phyloP scores from a whole-genome alignment of 208 protist species.

The Crithidia bombi region DNA sequence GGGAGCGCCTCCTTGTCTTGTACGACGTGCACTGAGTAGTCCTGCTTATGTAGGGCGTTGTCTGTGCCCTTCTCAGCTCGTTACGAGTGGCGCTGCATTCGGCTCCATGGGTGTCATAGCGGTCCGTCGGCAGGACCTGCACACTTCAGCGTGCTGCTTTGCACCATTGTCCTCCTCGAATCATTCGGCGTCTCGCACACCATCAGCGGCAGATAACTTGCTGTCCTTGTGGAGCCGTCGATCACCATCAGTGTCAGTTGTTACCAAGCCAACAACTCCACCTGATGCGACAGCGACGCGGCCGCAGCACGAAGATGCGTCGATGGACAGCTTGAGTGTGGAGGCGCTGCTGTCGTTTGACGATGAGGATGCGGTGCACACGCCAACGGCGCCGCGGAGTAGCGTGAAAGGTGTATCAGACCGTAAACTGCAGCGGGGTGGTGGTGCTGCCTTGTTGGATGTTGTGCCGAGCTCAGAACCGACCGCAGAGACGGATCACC shows the following conservation, averaged over 20 bases:
- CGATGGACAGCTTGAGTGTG: neutral
- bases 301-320: neutral
- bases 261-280: neutral
- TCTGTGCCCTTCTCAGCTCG: neutral
- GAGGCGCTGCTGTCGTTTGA: conserved; percentile 9
- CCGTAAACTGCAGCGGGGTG: no score
- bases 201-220: conserved; percentile 10
- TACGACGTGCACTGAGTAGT: neutral
- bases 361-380: neutral
- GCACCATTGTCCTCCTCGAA: neutral
- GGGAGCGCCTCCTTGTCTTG: neutral
- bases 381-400: no score
- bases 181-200: neutral
- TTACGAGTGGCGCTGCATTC: neutral
- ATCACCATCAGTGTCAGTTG: neutral
- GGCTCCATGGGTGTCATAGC: neutral
- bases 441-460: no score
- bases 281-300: neutral
- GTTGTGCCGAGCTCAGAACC: no score
- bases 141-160: neutral
- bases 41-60: neutral
- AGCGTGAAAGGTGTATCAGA: no score
- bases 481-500: no score
- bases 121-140: neutral
- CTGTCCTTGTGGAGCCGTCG: conserved; percentile 33